Conservation (phyloP, 805 yeast species). For the Ogataea polymorpha region DNA sequence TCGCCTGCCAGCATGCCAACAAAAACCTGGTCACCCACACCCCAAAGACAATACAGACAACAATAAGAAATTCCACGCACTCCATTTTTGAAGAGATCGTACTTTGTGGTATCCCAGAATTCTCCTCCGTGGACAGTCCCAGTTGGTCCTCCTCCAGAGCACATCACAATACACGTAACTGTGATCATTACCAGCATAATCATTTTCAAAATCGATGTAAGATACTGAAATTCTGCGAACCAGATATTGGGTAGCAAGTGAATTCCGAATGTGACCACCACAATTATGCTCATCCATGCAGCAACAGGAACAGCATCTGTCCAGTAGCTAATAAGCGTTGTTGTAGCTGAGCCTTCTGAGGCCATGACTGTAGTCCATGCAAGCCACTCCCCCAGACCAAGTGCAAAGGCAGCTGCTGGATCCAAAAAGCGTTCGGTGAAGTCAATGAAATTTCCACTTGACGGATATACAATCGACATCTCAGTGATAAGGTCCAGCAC, state of each 20-base stretch:
- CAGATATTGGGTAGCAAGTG: conserved; percentile 11
- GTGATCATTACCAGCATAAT: conserved; percentile 10
- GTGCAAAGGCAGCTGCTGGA: conserved; percentile 14
- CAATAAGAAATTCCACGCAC: conserved; percentile 12
- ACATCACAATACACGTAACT: conserved; percentile 12
- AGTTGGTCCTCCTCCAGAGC: conserved; percentile 12
- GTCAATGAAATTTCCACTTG: conserved; percentile 13
- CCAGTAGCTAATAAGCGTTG: conserved; percentile 11
- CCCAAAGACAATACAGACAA: conserved; percentile 13
- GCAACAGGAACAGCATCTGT: conserved; percentile 12
- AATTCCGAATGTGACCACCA: conserved; percentile 11
- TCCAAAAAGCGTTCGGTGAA: conserved; percentile 12
- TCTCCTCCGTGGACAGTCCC: conserved; percentile 13
- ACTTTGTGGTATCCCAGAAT: conserved; percentile 9
- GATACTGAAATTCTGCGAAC: conserved; percentile 13
- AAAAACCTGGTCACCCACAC: conserved; percentile 14
- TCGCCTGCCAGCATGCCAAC: conserved; percentile 14
- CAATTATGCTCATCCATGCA: conserved; percentile 13
- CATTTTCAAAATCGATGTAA: conserved; percentile 8
- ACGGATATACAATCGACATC: conserved; percentile 12
- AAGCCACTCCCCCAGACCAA: conserved; percentile 13
- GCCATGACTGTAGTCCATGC: conserved; percentile 16
- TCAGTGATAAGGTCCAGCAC: conserved; percentile 13
- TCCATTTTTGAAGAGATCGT: conserved; percentile 13
- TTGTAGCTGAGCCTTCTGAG: conserved; percentile 13